Base-by-base conservation (phyloP, 768 basidiomycete species). In the Pulveroboletus frians region DNA sequence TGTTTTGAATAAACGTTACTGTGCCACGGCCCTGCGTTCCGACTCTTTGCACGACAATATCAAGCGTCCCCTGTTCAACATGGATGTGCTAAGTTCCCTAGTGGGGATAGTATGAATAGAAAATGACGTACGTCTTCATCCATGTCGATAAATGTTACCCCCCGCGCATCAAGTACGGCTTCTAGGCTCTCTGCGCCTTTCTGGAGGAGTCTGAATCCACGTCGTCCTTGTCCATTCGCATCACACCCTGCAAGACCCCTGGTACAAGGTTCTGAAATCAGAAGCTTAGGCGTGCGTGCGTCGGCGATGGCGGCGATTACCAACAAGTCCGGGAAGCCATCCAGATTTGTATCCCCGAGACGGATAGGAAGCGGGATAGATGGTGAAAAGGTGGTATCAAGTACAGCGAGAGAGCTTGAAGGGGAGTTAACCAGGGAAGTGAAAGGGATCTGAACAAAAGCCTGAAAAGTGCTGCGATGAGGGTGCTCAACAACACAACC, bases 311-410 rank as follows among this genome's bases (percentile, higher is more conserved):
- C 80, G 1, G 76, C 61, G 20, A 83, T 81, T 9, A 81, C 59
- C 7, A 96, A 69, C 8, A 97, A 60, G 58, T 98, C 96, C 0
- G 95, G 93, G 69, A 88, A 98, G 3, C 96, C 96, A 62, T 98
- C 94, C 17, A 95, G 74, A 65, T 97, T 88, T 43, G 79, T 85
- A 68, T 99, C 96, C 29, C 93, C 96, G 0, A 93, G 70, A 52
- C 84, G 84, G 41, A 97, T 67, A 0, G 91, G 76, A 14, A 94
- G 67, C 1, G 94, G 92, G 5, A 94, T 63, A 0, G 82, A 57
- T 0, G 90, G 87, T 1, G 65, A 73, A 58, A 77, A 78, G 0
- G 85, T 78, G 4, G 75, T 79, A 58, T 93, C 88, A 7, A 78
- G 66, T 3, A 89, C 81, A 10, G 92, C 78, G 9, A 96, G 78